Conservation (phyloP, 2,329 filamentous ascomycete species). For the Sporothrix mexicana region DNA sequence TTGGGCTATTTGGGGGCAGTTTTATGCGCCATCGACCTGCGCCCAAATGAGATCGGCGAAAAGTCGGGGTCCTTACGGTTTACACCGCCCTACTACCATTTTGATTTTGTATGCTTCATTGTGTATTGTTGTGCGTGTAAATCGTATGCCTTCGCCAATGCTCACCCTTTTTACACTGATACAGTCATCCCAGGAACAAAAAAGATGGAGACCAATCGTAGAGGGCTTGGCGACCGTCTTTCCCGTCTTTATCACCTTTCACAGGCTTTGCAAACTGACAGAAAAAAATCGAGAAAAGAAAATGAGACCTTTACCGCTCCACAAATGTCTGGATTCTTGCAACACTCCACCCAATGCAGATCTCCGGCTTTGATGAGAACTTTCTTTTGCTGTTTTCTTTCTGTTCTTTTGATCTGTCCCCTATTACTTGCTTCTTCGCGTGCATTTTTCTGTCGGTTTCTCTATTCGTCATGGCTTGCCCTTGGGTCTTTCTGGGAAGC, state of each 20-base stretch:
- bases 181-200: background rate
- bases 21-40: background rate
- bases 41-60: constrained; percentile 1
- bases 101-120: background rate
- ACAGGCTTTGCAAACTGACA: background rate
- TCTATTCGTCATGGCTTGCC: background rate
- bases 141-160: background rate
- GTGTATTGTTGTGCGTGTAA: background rate
- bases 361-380: background rate
- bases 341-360: background rate
- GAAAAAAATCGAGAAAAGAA: background rate
- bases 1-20: background rate
- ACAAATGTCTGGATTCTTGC: background rate
- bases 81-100: background rate
- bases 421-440: background rate
- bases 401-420: background rate
- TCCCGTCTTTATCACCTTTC: background rate
- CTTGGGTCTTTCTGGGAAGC: background rate
- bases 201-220: background rate
- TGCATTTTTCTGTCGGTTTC: background rate
- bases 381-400: background rate
- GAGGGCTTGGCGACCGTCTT: background rate
- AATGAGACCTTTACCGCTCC: background rate
- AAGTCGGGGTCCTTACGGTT: background rate
- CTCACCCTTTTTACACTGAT: background rate